phyloP scores from a whole-genome alignment of 192 early-diverging fungal species.

The Entomortierella lignicola region DNA sequence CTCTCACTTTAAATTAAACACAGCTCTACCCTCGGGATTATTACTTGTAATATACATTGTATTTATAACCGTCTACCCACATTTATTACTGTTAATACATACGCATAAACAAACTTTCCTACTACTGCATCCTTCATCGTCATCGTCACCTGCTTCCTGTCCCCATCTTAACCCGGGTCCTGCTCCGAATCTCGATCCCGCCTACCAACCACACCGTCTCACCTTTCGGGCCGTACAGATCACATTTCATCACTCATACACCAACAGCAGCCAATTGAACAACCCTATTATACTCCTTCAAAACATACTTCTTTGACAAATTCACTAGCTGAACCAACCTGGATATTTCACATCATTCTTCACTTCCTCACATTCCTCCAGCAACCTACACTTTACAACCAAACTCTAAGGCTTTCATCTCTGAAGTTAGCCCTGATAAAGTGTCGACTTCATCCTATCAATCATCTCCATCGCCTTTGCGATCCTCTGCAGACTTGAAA shows the following conservation, averaged over 20 bases:
- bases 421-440: no score
- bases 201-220: conserved; percentile 26
- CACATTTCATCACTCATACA: conserved; percentile 5
- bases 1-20: no score
- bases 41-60: no score
- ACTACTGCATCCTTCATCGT: conserved; percentile 3
- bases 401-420: no score
- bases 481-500: neutral
- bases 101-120: neutral
- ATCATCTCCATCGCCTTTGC: neutral
- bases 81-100: no score
- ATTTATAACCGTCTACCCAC: no score
- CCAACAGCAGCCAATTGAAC: conserved; percentile 1
- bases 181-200: conserved; percentile 25
- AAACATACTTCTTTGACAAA: neutral
- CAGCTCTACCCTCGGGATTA: no score
- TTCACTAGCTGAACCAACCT: no score
- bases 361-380: no score
- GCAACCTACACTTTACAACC: no score
- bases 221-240: neutral
- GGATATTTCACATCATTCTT: no score
- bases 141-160: conserved; percentile 17
- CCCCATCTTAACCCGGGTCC: conserved; percentile 15
- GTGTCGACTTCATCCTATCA: no score
- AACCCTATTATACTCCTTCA: neutral